Base-by-base conservation (phyloP, 23 red algal species). In the Rhodosorus marinus region DNA sequence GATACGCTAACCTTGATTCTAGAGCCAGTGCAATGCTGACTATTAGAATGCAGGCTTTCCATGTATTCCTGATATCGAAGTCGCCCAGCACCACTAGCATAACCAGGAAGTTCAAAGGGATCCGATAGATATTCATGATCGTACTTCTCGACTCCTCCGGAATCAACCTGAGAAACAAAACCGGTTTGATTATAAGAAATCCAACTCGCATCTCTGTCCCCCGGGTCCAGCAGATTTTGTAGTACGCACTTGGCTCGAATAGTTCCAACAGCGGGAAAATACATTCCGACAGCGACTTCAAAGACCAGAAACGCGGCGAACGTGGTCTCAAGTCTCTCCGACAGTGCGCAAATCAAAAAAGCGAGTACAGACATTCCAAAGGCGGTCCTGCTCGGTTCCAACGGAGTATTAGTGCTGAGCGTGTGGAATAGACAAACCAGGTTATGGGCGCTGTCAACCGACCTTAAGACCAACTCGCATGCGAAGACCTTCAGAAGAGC, bases 51-150 rank as follows among this genome's bases (percentile, higher is more conserved):
- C n/a, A n/a, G n/a, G n/a, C n/a, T n/a, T n/a, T n/a, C n/a, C n/a
- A n/a, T n/a, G n/a, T n/a, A n/a, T n/a, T n/a, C n/a, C n/a, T 43
- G 11, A 43, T 43, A 17, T 43, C 38, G 38, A 43, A 17, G 17
- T 43, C 38, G 38, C 38, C 11, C 6, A 45, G 74, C 40, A 94
- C 49, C 29, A 59, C 76, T 17, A 62, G 51, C 38, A 81, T 64
- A 3, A 94, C 87, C 19, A 94, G 70, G 48, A 80, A 25, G 43
- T 94, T 94, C 24, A 94, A 57, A 8, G 87, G 87, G 20, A 94
- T 32, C 32, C 87, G 54, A 72, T 74, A 83, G 30, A 83, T 80
- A 31, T 82, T 94, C 78, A 94, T 84, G 8, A 83, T 61, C n/a
- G 87, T 75, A 36, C 60, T 62, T 25, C 87, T 66, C 19, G 52